A percentile compares a stretch with the other conserved stretches of the same genome.
These are phyloP conservation scores for Zanthoxylum bungeanum DNA, from an alignment of 345 rosid genomes.

Conservation along the genomic window DNA sequence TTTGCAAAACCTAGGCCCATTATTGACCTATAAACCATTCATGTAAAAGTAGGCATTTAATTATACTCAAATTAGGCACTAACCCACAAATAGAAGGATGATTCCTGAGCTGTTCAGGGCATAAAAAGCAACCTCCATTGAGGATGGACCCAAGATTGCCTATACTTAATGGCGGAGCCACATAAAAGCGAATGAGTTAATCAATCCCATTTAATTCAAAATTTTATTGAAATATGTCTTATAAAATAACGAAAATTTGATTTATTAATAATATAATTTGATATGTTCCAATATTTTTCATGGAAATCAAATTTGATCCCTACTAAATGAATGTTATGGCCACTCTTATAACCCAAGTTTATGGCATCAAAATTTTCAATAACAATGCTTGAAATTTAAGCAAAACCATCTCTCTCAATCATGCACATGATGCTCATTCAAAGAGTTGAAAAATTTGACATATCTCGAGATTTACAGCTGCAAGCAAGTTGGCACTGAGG, in stretches of 20 bases:
- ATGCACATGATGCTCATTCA: too few relatives aligned
- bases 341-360: conserved; percentile 11
- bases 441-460: neutral
- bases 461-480: neutral
- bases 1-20: conserved; percentile 17
- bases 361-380: neutral
- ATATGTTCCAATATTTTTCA: too few relatives aligned
- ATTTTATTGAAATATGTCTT: too few relatives aligned
- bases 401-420: neutral
- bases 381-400: neutral
- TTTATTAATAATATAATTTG: too few relatives aligned
- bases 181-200: too few relatives aligned
- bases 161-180: too few relatives aligned
- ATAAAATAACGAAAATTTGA: too few relatives aligned
- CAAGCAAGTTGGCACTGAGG: conserved; percentile 5
- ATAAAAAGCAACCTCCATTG: conserved; percentile 6
- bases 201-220: too few relatives aligned
- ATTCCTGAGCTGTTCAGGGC: neutral
- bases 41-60: neutral
- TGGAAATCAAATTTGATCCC: too few relatives aligned
- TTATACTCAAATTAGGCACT: neutral
- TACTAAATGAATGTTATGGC: too few relatives aligned
- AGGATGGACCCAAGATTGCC: conserved; percentile 3
- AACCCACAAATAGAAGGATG: conserved; percentile 24
- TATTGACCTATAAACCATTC: conserved; percentile 7